phyloP scores from a whole-genome alignment of 2,329 filamentous ascomycete genomes.

The Aspergillus sp. region DNA sequence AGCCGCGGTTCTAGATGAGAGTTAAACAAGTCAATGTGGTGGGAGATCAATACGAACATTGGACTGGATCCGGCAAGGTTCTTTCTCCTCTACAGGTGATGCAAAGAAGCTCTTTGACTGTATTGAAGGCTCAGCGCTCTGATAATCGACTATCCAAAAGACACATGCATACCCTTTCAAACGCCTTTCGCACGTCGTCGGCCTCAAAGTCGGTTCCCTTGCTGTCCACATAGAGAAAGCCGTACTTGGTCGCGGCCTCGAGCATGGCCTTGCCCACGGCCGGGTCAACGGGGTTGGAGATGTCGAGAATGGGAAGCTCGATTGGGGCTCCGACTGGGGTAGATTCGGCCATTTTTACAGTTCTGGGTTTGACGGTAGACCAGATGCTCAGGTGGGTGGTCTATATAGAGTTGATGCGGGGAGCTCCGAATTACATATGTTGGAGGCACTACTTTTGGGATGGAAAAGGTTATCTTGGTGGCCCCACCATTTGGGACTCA shows the following conservation, averaged over 20 bases:
- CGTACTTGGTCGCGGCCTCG: conserved; percentile 75
- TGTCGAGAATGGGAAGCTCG: conserved; percentile 78
- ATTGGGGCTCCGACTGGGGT: conserved; percentile 26
- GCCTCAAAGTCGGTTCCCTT: conserved; percentile 67
- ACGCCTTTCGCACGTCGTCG: conserved; percentile 67
- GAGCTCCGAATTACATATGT: not conserved
- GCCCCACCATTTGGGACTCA: not conserved
- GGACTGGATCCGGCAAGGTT: conserved; percentile 69
- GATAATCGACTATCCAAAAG: not conserved
- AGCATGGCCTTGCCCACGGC: conserved; percentile 68
- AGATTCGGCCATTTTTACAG: conserved; percentile 22
- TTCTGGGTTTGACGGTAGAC: not conserved
- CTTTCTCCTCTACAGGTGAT: conserved; percentile 69
- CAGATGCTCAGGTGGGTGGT: not conserved
- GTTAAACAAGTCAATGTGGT: not conserved
- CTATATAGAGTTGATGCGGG: not conserved
- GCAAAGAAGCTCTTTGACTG: conserved; percentile 73
- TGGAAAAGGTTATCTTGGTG: conserved; percentile 1
- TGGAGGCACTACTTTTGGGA: not conserved
- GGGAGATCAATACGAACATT: conserved; percentile 31
- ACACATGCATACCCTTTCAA: conserved; percentile 62
- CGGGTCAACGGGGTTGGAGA: conserved; percentile 62
- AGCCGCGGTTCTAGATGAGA: conserved; percentile 71
- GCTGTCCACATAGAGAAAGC: conserved; percentile 87
- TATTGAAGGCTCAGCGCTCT: not conserved